A percentile compares a stretch with the other conserved stretches of the same genome.
These are phyloP conservation scores for Trichothecium sympodiale DNA, from an alignment of 2,329 filamentous ascomycete species.

Conservation along the genomic window DNA sequence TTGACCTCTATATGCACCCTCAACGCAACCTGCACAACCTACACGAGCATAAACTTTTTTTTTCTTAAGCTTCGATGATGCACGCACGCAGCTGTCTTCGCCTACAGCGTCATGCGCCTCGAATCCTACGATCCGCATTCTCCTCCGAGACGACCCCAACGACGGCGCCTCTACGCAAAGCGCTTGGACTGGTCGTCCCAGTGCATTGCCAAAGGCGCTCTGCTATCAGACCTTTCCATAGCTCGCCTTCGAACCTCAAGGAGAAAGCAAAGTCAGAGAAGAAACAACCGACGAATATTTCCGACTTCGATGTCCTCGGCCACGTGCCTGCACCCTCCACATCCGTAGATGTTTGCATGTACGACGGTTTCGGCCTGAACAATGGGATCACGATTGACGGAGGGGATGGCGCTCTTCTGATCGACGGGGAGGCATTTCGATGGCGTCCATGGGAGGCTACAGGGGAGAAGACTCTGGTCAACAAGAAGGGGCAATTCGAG, in stretches of 20 bases:
- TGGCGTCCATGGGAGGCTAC: constrained; percentile 72
- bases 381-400: constrained; percentile 62
- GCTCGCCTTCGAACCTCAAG: constrained; percentile 8
- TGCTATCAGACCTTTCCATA: constrained; percentile 11
- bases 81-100: background rate
- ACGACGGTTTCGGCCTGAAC: constrained; percentile 78
- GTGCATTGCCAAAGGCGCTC: background rate
- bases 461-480: constrained; percentile 43
- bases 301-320: constrained; percentile 66
- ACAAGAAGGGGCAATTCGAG: constrained; percentile 74
- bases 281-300: constrained; percentile 50
- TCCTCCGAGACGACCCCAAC: background rate
- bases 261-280: constrained; percentile 15
- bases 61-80: background rate
- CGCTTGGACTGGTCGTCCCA: too few relatives aligned
- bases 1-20: too few relatives aligned
- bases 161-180: too few relatives aligned
- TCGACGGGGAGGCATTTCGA: constrained; percentile 76
- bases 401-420: constrained; percentile 63
- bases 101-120: background rate
- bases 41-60: too few relatives aligned
- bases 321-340: constrained; percentile 68
- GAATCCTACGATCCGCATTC: background rate
- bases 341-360: constrained; percentile 69
- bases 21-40: too few relatives aligned